A percentile compares a stretch with the other conserved stretches of the same genome.
Conservation (phyloP, 1,284 basidiomycete species). For the Grifola frondosa region DNA sequence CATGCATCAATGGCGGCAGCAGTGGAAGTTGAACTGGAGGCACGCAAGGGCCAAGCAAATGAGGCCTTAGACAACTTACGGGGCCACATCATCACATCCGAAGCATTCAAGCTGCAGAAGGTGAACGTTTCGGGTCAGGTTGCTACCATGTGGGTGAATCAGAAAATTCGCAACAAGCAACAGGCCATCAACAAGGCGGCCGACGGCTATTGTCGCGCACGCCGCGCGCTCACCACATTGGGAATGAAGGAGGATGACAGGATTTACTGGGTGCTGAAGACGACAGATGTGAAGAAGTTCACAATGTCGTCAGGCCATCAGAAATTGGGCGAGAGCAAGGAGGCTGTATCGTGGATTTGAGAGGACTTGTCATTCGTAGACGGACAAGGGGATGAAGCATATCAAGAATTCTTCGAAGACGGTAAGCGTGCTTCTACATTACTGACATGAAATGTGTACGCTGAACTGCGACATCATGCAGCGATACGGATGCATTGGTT, state of each 20-base stretch:
- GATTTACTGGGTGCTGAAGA: constrained; percentile 2
- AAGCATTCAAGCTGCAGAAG: not conserved
- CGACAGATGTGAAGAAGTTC: constrained; percentile 6
- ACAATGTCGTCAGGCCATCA: constrained; percentile 2
- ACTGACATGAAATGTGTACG: too few species aligned
- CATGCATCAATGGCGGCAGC: not conserved
- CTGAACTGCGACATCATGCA: constrained; percentile 1
- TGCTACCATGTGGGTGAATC: not conserved
- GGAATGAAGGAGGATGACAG: not conserved
- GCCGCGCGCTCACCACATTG: not conserved
- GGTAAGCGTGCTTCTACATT: constrained; percentile 3
- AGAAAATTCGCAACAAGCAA: constrained; percentile 7
- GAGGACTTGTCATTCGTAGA: constrained; percentile 7
- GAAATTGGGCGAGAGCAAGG: constrained; percentile 8
- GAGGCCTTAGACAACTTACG: constrained; percentile 9
- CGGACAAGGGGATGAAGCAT: not conserved
- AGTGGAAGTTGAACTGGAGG: not conserved
- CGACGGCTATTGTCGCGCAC: not conserved
- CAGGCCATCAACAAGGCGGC: constrained; percentile 1
- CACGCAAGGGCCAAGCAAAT: constrained; percentile 7
- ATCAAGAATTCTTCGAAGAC: constrained; percentile 8
- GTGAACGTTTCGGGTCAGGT: not conserved
- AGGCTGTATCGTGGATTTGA: constrained; percentile 18
- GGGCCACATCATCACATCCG: constrained; percentile 6
- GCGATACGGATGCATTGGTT: constrained; percentile 16